Evolutionary conservation across 2,329 filamentous ascomycete species (phyloP), one percentile per base, ranked within the genome.

Genomic region (Coniochaeta sp.): DNA sequence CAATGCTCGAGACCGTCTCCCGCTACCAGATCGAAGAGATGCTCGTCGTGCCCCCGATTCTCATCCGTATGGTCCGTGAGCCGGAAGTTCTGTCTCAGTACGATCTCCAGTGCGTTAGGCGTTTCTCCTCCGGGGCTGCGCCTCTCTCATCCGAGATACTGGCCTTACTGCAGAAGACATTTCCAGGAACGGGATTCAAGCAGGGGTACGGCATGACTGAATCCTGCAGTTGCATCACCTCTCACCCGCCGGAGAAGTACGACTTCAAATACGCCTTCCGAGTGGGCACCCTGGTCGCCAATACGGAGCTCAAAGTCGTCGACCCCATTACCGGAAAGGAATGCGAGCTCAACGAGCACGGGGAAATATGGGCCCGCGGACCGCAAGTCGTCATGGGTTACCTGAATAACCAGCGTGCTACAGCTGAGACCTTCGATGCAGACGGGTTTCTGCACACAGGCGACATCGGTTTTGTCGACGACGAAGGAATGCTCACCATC

Each of bases 151-250:
- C 75, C 6, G 81, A 88, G 67, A 81, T 89, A 59, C 75, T 88
- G 17, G 77, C 81, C 26, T 75, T 80, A 26, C 73, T 88, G 16
- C 71, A 82, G 60, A 74, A 77, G 62, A 80, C 78, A 55, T 88
- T 87, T 65, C 85, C 85, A 0, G 72, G 78, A 1, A 84, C 80
- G 0, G 83, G 83, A 0, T 86, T 88, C 70, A 84, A 84, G 65
- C 85, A 88, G 66, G 85, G 84, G 1, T 89, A 88, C 65, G 86
- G 86, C 30, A 88, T 89, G 85, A 89, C 86, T 0, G 86, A 88
- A 69, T 82, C 78, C 0, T 88, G 84, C 68, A 79, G 76, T 2
- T 87, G 83, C 64, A 85, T 89, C 62, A 87, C 84, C 0, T 78
- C 81, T 0, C 85, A 88, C 59, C 82, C 85, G 4, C 80, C 80